Percentiles rank a stretch among this genome's conserved stretches.
These are phyloP conservation scores for Myotisia sp. DNA, from an alignment of 2,329 filamentous ascomycete species.

Conservation along the genomic window DNA sequence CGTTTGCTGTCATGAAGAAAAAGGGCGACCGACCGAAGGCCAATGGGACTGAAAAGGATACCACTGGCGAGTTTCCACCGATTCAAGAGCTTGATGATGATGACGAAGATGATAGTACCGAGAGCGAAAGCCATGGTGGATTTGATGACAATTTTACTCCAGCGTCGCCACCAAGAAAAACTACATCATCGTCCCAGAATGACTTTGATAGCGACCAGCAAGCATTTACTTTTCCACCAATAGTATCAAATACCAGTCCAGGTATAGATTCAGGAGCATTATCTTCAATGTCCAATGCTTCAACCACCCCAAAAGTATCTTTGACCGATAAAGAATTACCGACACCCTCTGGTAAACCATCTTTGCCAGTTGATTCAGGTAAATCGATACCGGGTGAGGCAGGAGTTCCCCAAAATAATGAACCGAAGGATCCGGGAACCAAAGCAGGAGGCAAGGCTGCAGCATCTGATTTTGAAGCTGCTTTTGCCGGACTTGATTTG, in stretches of 20 bases:
- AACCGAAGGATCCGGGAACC: background rate
- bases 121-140: conserved; percentile 48
- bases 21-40: conserved; percentile 17
- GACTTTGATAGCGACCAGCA: conserved; percentile 26
- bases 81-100: conserved; percentile 74
- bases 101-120: conserved; percentile 64
- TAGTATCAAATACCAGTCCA: conserved; percentile 26
- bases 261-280: conserved; percentile 42
- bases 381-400: conserved; percentile 26
- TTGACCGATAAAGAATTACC: conserved; percentile 28
- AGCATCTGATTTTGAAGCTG: conserved; percentile 33
- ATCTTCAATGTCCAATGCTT: conserved; percentile 30
- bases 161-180: conserved; percentile 31
- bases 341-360: conserved; percentile 25
- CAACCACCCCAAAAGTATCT: conserved; percentile 27
- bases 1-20: conserved; percentile 35
- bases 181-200: conserved; percentile 10
- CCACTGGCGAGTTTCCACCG: conserved; percentile 69
- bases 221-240: conserved; percentile 25
- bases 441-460: conserved; percentile 19
- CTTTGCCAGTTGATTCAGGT: conserved; percentile 25
- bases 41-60: conserved; percentile 18
- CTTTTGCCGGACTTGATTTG: conserved; percentile 31
- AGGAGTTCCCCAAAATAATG: conserved; percentile 20
- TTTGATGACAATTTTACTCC: conserved; percentile 90